Evolutionary conservation across 2,329 filamentous ascomycete species (phyloP).

Genomic region (Stenocarpella maydis): DNA sequence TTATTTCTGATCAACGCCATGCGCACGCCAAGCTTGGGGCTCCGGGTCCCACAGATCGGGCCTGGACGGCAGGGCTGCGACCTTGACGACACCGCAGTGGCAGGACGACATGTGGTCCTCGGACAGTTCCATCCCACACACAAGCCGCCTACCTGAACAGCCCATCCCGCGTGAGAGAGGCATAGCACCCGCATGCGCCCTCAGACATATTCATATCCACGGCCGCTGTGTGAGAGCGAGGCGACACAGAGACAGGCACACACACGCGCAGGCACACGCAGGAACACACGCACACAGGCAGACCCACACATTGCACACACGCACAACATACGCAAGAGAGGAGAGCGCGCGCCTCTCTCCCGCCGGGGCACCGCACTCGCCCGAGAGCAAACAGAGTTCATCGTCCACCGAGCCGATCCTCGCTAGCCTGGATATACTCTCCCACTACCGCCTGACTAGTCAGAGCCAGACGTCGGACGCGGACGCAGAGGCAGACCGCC

Average conservation of each 20-base stretch:
- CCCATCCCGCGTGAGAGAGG: slow-evolving; percentile 24
- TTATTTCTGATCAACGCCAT: slow-evolving; percentile 25
- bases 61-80: slow-evolving; percentile 19
- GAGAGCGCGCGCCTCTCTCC: slow-evolving; percentile 14
- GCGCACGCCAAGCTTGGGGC: slow-evolving; percentile 25
- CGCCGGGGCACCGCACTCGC: background rate
- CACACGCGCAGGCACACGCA: too few relatives aligned
- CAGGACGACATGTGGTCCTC: slow-evolving; percentile 21
- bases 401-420: slow-evolving; percentile 9
- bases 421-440: background rate
- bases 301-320: too few relatives aligned
- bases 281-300: too few relatives aligned
- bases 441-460: background rate
- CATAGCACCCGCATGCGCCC: background rate
- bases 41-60: slow-evolving; percentile 23
- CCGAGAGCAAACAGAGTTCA: slow-evolving; percentile 6
- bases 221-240: too few relatives aligned
- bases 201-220: background rate
- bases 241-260: too few relatives aligned
- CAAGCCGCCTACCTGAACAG: slow-evolving; percentile 6
- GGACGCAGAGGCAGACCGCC: background rate
- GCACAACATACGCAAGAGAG: background rate
- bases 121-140: slow-evolving; percentile 10
- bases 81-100: slow-evolving; percentile 21
- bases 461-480: background rate